Percentiles rank a stretch among this genome's conserved stretches.
Conservation (phyloP, 805 yeast genomes). For the Ogataea ramenticola region DNA sequence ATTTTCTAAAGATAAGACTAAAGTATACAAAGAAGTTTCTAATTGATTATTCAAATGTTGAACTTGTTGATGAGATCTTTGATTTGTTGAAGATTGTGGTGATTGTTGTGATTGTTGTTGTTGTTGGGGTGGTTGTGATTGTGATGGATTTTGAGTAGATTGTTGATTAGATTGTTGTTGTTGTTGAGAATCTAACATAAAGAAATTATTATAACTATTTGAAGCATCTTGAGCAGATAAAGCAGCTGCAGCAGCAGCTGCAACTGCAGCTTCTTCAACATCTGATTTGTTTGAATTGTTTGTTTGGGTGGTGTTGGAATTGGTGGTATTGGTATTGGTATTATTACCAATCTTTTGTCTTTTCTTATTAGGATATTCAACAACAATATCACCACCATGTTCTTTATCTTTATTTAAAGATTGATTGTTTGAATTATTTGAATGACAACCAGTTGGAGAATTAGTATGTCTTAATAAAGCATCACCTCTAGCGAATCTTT, state of each 20-base stretch:
- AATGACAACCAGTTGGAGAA: slow-evolving; percentile 23
- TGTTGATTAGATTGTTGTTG: neutral
- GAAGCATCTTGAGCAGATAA: neutral
- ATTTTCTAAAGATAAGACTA: neutral
- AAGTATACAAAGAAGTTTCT: neutral
- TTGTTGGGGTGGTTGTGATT: neutral
- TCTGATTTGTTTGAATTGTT: neutral
- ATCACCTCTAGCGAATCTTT: slow-evolving; percentile 67
- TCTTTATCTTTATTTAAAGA: neutral
- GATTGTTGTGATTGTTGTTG: neutral
- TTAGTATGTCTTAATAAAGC: slow-evolving; percentile 66
- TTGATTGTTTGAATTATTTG: slow-evolving; percentile 1
- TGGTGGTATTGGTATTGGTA: neutral
- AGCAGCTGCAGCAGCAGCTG: slow-evolving; percentile 14
- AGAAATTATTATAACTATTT: slow-evolving; percentile 2
- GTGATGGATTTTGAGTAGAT: too few species aligned
- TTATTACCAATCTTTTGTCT: neutral
- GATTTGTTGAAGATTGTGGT: neutral
- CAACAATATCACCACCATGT: neutral
- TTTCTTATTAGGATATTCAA: too few species aligned
- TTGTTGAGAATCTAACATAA: neutral
- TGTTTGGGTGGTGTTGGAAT: neutral
- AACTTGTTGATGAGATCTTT: neutral
- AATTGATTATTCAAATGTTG: neutral
- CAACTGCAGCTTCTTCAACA: slow-evolving; percentile 7